Evolutionary conservation across 257 asterid genomes (phyloP).

Genomic region (Petrea volubilis): DNA sequence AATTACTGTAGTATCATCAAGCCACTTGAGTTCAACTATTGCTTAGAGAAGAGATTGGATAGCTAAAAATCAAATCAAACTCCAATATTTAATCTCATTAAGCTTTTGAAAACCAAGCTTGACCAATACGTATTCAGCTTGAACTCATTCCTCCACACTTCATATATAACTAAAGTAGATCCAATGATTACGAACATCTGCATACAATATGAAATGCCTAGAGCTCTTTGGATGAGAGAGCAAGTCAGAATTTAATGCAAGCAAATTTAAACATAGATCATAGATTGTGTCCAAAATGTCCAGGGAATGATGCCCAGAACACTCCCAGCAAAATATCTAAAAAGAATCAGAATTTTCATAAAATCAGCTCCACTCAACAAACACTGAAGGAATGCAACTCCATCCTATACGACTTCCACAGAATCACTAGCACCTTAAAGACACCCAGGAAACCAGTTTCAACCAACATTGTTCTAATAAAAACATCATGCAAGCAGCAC

Average conservation of each 20-base stretch:
- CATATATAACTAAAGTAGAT: background rate
- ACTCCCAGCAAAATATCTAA: background rate
- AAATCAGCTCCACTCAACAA: background rate
- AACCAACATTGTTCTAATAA: background rate
- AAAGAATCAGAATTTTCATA: background rate
- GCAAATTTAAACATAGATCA: background rate
- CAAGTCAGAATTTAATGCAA: background rate
- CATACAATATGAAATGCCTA: background rate
- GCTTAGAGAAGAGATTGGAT: background rate
- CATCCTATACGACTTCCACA: background rate
- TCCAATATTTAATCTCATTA: background rate
- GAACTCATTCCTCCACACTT: background rate
- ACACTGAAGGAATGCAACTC: slow-evolving; percentile 1
- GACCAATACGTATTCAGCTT: background rate
- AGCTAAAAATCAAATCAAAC: background rate
- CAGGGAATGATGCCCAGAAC: background rate
- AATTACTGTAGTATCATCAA: background rate
- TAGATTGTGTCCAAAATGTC: slow-evolving; percentile 11
- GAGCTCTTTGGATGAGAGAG: background rate
- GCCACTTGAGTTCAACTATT: background rate
- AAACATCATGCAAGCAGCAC: slow-evolving; percentile 10
- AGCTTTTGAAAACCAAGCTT: slow-evolving; percentile 8
- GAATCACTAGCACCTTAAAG: background rate
- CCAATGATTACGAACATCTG: background rate
- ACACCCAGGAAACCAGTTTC: slow-evolving; percentile 16